phyloP scores from a whole-genome alignment of 1,139 yeast genomes.

The Blastobotrys apis region DNA sequence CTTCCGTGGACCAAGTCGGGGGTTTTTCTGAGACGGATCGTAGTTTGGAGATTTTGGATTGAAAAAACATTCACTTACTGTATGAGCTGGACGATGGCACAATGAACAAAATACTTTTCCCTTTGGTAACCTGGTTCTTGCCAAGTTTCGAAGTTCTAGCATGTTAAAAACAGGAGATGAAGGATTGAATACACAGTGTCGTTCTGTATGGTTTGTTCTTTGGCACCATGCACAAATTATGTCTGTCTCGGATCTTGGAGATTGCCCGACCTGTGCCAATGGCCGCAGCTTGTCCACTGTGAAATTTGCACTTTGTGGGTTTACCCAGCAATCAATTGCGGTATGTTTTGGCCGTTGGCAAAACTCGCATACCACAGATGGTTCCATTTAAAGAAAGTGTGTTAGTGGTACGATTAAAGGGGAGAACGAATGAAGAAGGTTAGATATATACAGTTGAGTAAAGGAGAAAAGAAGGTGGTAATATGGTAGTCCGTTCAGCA shows the following conservation, averaged over 20 bases:
- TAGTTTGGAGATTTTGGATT: conserved; percentile 15
- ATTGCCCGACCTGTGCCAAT: conserved; percentile 15
- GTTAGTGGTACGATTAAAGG: neutral
- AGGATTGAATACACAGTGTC: conserved; percentile 14
- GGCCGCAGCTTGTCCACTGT: conserved; percentile 16
- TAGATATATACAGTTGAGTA: no score
- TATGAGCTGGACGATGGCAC: conserved; percentile 17
- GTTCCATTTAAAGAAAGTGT: neutral
- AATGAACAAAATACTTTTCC: conserved; percentile 16
- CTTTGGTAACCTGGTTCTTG: conserved; percentile 14
- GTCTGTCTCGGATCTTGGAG: conserved; percentile 4
- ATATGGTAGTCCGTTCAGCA: no score
- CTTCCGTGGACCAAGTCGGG: conserved; percentile 11
- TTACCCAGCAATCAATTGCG: conserved; percentile 16
- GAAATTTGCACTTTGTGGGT: conserved; percentile 12
- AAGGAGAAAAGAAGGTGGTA: no score
- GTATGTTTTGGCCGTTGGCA: conserved; percentile 15
- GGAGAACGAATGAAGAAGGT: no score
- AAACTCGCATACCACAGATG: conserved; percentile 11
- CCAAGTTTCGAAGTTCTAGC: conserved; percentile 9
- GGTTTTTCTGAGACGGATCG: conserved; percentile 16
- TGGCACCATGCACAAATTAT: conserved; percentile 13
- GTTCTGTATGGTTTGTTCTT: conserved; percentile 9
- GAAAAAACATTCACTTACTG: conserved; percentile 14
- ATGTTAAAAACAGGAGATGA: conserved; percentile 3